phyloP scores from a whole-genome alignment of 495 filamentous ascomycete genomes.

The Aspergillus conjunctus region DNA sequence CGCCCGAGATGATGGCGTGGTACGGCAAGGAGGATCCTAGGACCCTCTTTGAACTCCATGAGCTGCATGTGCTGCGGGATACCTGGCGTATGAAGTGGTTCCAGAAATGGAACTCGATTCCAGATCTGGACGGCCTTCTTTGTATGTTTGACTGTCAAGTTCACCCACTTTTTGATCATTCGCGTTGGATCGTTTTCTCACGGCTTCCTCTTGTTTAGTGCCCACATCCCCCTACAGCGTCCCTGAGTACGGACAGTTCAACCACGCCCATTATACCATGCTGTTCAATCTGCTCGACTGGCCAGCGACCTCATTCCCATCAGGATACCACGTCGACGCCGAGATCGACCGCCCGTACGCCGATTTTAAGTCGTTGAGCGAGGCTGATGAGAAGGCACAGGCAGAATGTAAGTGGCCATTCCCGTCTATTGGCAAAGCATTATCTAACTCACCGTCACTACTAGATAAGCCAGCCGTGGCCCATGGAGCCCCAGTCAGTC shows the following conservation, averaged over 20 bases:
- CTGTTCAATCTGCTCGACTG: slow-evolving; percentile 29
- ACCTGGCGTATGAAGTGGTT: no score
- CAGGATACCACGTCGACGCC: slow-evolving; percentile 11
- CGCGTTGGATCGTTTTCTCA: background rate
- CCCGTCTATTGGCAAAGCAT: background rate
- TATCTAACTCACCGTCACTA: background rate
- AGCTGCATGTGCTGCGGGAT: no score
- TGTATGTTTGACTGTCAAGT: no score
- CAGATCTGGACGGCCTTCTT: no score
- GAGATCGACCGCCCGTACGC: background rate
- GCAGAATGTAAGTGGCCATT: background rate
- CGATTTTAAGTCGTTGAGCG: slow-evolving; percentile 3
- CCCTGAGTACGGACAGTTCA: slow-evolving; percentile 24
- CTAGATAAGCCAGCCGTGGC: slow-evolving; percentile 11
- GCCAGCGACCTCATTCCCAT: slow-evolving; percentile 25
- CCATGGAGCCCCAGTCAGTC: slow-evolving; percentile 38
- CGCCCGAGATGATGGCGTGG: no score
- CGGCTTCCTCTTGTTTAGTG: background rate
- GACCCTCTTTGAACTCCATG: no score
- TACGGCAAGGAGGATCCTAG: no score
- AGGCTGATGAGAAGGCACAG: slow-evolving; percentile 4
- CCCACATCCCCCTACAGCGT: slow-evolving; percentile 23
- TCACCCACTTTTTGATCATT: background rate
- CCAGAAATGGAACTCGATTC: no score
- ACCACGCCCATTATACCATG: slow-evolving; percentile 21